These are phyloP conservation scores for Jamesozyma piceae DNA, from an alignment of 805 yeast species.

Conservation along the genomic window DNA sequence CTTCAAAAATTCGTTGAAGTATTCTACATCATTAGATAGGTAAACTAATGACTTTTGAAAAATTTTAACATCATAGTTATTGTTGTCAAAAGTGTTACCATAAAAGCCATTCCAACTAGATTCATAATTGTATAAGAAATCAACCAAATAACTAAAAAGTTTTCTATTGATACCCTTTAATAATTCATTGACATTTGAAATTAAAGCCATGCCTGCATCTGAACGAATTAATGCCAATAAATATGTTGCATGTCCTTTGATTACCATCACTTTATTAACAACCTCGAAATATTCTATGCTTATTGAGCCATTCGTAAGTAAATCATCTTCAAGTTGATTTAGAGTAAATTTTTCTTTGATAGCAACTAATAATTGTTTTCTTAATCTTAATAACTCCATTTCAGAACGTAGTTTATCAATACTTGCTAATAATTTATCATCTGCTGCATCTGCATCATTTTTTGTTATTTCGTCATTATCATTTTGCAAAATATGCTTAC, in stretches of 20 bases:
- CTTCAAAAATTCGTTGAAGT: constrained; percentile 50
- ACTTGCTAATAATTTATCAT: constrained; percentile 14
- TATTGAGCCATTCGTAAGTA: constrained; percentile 36
- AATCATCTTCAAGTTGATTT: constrained; percentile 60
- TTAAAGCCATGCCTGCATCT: constrained; percentile 53
- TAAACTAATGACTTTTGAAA: constrained; percentile 30
- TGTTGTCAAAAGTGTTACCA: constrained; percentile 5
- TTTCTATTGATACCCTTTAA: constrained; percentile 47
- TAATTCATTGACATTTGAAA: constrained; percentile 45
- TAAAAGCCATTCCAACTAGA: constrained; percentile 13
- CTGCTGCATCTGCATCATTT: constrained; percentile 19
- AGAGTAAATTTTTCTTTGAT: constrained; percentile 59
- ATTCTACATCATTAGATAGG: constrained; percentile 36
- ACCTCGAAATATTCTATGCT: constrained; percentile 49
- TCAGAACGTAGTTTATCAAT: constrained; percentile 13
- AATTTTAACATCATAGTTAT: constrained; percentile 9
- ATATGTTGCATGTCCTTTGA: constrained; percentile 59
- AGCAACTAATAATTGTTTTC: constrained; percentile 42
- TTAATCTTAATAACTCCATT: constrained; percentile 27
- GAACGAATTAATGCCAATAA: constrained; percentile 64
- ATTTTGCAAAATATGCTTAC: constrained; percentile 3
- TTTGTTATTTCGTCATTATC: neutral
- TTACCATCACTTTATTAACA: constrained; percentile 50
- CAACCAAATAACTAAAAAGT: constrained; percentile 37
- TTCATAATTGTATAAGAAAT: constrained; percentile 26